Base-by-base conservation (phyloP, 2,329 filamentous ascomycete genomes). In the Aspergillus sp. region DNA sequence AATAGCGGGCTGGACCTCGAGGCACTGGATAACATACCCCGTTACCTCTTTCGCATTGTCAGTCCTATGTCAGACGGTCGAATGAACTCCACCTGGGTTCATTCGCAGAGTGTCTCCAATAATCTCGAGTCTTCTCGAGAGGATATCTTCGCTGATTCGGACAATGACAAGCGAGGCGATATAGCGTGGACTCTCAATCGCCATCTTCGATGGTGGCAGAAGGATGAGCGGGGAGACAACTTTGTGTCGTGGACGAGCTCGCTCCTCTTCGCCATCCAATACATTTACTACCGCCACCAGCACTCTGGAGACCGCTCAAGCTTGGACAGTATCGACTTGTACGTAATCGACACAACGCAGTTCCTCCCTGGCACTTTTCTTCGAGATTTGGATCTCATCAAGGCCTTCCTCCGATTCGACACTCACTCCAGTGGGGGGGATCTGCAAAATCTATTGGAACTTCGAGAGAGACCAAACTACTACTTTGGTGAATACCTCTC, bases 171-270 rank as follows among this genome's bases (percentile, higher is more conserved):
- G 20, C 42, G 5, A 15, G 3, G 1, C 2, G 0, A 13, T 0
- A n/a, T 46, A 13, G 42, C 42, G 0, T 0, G n/a, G 4, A 30
- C 12, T 3, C 42, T 46, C 1, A 27, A 46, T n/a, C 4, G 6
- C 5, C 42, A 46, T 27, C 20, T 46, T 27, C 20, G 20, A 13
- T 46, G 42, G 42, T 54, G 54, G 56, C 39, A 17, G 54, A 54
- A 55, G 4, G n/a, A 57, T 17, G 44, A 12, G 6, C 1, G 37
- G 2, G 42, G 58, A 39, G 61, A 61, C 46, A 61, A 61, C 24
- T 61, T 62, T 39, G 60, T 64, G 12, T 60, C 59, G 4, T 64
- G 57, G 59, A 62, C 61, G 7, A 64, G 57, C 51, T 64, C 61
- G 3, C 51, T 62, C 19, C 54, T 60, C 13, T 60, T 62, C 46